These are phyloP conservation scores for Wickerhamiella cacticola DNA, from an alignment of 805 yeast genomes.

Conservation along the genomic window DNA sequence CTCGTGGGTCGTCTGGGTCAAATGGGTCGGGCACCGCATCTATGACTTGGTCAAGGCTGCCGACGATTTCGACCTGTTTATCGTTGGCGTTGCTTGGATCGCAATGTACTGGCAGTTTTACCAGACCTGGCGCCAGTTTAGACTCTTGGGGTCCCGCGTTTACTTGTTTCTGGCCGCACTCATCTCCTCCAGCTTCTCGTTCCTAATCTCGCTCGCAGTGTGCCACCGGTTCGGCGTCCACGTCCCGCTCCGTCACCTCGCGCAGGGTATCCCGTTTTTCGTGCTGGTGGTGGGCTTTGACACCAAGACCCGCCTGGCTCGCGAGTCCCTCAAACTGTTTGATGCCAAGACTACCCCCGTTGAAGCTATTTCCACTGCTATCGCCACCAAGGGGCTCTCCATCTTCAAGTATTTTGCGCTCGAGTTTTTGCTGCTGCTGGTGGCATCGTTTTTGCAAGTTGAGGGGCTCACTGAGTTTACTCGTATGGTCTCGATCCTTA, in stretches of 20 bases:
- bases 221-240: constrained; percentile 44
- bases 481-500: constrained; percentile 54
- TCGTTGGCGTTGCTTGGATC: constrained; percentile 66
- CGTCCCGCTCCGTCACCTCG: constrained; percentile 59
- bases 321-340: constrained; percentile 29
- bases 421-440: constrained; percentile 56
- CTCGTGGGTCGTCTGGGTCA: constrained; percentile 30
- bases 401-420: constrained; percentile 65
- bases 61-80: constrained; percentile 71
- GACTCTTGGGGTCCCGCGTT: constrained; percentile 63
- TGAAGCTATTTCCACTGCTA: constrained; percentile 34
- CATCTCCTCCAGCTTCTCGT: constrained; percentile 68
- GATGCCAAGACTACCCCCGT: constrained; percentile 30
- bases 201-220: constrained; percentile 61
- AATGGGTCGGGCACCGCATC: constrained; percentile 27
- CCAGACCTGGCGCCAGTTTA: constrained; percentile 66
- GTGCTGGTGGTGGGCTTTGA: constrained; percentile 89
- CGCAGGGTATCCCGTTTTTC: constrained; percentile 88
- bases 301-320: constrained; percentile 62
- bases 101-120: constrained; percentile 81
- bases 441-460: constrained; percentile 44
- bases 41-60: constrained; percentile 41
- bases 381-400: constrained; percentile 27
- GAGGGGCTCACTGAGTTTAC: constrained; percentile 73
- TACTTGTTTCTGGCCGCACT: constrained; percentile 78